Evolutionary conservation across 768 basidiomycete species (phyloP), one percentile per base, ranked within the genome.

Genomic region (Collybiopsis luxurians): DNA sequence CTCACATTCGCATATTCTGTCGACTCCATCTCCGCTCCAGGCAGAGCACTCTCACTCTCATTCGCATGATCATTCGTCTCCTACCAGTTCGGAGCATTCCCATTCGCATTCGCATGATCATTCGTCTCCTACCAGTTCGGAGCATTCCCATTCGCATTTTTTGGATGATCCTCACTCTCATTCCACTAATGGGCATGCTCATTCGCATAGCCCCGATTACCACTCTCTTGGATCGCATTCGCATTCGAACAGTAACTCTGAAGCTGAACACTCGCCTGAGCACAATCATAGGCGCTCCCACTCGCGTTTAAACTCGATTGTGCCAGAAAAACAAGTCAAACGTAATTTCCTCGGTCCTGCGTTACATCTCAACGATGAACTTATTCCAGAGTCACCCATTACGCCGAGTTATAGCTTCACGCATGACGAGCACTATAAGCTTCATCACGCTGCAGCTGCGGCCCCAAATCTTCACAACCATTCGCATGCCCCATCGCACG

Each of bases 321-420:
- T 56, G 17, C 47, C 53, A 28, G 50, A 60, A 4, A 59, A 56
- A 61, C 67, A 31, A 66, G 68, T 55, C 64, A 73, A 73, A 56
- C 72, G 74, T 19, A 71, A 73, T 53, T 77, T 71, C 58, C 69
- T 67, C 34, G 75, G 75, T 12, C 64, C 75, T n/a, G 71, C 77
- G 21, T 68, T 81, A 24, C 69, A 74, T 56, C 66, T 75, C 39
- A 64, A 73, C 34, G 59, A 63, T n/a, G 64, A 59, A 60, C 66
- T 34, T 59, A 51, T 47, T 61, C 52, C 43, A 28, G 21, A 53
- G 47, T 84, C 85, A 0, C 88, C 87, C 0, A 69, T 89, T 23
- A 90, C 88, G 1, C 89, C 87, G 0, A 81, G 61, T 58, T 89
- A 90, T 68, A 77, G 74, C 45, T 76, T 79, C 56, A 73, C 71